A percentile compares a stretch with the other conserved stretches of the same genome.
phyloP scores from a whole-genome alignment of 805 yeast genomes.

The Wilhelminamyces savonicus region DNA sequence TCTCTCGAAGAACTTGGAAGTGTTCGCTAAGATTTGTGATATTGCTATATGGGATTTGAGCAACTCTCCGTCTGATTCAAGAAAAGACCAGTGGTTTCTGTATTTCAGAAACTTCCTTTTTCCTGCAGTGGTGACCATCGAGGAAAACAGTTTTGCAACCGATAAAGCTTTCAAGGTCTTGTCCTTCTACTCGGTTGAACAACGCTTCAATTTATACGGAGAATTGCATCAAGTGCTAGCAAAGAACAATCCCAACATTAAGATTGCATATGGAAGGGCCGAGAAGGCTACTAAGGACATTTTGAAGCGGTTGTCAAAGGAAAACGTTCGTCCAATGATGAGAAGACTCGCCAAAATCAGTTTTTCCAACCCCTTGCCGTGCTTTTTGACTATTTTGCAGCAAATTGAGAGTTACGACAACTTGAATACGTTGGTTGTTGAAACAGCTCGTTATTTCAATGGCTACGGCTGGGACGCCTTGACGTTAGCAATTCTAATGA shows the following conservation, averaged over 20 bases:
- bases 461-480: slow-evolving; percentile 81
- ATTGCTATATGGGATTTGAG: slow-evolving; percentile 41
- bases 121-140: slow-evolving; percentile 52
- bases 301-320: slow-evolving; percentile 75
- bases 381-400: slow-evolving; percentile 61
- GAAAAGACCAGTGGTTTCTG: slow-evolving; percentile 42
- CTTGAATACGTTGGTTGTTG: slow-evolving; percentile 69
- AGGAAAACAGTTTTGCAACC: slow-evolving; percentile 52
- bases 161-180: slow-evolving; percentile 56
- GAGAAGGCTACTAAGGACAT: slow-evolving; percentile 75
- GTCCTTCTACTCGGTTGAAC: slow-evolving; percentile 48
- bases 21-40: slow-evolving; percentile 56
- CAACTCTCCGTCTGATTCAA: slow-evolving; percentile 4
- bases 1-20: slow-evolving; percentile 39
- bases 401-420: slow-evolving; percentile 93
- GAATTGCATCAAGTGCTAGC: slow-evolving; percentile 58
- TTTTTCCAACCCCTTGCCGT: slow-evolving; percentile 72
- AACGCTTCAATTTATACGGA: slow-evolving; percentile 73
- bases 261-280: slow-evolving; percentile 55
- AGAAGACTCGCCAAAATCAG: slow-evolving; percentile 66
- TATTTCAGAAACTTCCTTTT: slow-evolving; percentile 61
- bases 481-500: slow-evolving; percentile 63
- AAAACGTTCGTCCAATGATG: slow-evolving; percentile 68
- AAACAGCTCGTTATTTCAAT: slow-evolving; percentile 70
- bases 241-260: slow-evolving; percentile 50